These are phyloP conservation scores for Saturnispora hagleri DNA, from an alignment of 805 yeast species.

Conservation along the genomic window DNA sequence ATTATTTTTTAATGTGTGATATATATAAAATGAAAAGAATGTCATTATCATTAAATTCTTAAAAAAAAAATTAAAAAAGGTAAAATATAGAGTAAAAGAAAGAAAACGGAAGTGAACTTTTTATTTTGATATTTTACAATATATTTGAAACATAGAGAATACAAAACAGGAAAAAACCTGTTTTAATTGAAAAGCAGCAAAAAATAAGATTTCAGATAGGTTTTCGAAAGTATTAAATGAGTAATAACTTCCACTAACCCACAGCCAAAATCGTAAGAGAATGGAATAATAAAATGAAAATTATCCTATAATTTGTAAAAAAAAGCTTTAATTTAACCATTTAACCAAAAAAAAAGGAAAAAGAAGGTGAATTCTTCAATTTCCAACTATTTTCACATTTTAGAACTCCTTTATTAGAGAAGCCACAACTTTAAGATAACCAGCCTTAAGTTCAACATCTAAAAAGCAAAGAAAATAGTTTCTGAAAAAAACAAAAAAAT, in stretches of 20 bases:
- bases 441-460: slow-evolving; percentile 6
- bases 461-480: not conserved
- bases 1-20: not conserved
- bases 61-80: not conserved
- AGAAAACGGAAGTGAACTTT: not conserved
- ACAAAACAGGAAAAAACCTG: not conserved
- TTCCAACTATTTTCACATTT: not conserved
- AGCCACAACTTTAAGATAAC: slow-evolving; percentile 2
- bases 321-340: slow-evolving; percentile 1
- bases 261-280: not conserved
- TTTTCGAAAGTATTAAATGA: not conserved
- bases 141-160: not conserved
- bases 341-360: not conserved
- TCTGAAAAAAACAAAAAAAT: not conserved
- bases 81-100: not conserved
- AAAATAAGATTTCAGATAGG: not conserved
- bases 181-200: not conserved
- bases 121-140: not conserved
- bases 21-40: not conserved
- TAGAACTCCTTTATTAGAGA: not conserved
- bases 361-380: not conserved
- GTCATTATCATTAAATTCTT: slow-evolving; percentile 5
- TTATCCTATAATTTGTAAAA: slow-evolving; percentile 1
- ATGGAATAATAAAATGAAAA: not conserved
- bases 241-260: not conserved